Evolutionary conservation across 2,329 filamentous ascomycete species (phyloP), one percentile per base, ranked within the genome.

Genomic region (Massarina eburnea): DNA sequence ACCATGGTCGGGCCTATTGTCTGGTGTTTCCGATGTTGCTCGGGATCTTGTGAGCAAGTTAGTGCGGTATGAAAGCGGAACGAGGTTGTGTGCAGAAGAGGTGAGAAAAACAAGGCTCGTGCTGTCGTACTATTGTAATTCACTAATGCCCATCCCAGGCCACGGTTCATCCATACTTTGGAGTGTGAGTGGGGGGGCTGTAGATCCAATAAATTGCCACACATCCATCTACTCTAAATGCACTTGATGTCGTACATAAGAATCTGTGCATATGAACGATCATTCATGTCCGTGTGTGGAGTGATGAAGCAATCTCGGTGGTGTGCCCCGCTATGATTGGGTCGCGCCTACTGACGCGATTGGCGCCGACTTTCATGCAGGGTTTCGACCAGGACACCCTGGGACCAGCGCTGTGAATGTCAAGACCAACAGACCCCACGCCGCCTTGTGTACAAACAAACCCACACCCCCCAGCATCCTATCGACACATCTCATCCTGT

Each of bases 1-100:
- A 52, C 52, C 74, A 0, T 96, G 91, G 91, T 76, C 82, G 1
- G 79, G 81, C 1, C 75, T 96, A 15, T 71, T 97, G 33, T 82
- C 82, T 0, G 77, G 75, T 4, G 78, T 83, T 0, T 78, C 82
- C 21, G 68, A 75, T 0, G 72, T 73, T 12, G 86, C 83, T 21
- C 77, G 81, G 47, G 80, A 87, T 51, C 71, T 96, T 26, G 82
- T 95, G 8, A 76, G 75, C 30, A 75, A 73, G 4, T 68, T 96
- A 51, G 79, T 99, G 10, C 76, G 77, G 36, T 99, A 87, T 71
- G 84, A 95, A 65, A 86, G 80, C 62, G 73, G 78, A 10, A 69
- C 76, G 30, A 80, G 94, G 54, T 72, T 86, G 52, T 85, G 80
- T 12, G 90, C 91, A 37, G 73, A 76, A 43, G 69, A 86, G 76